Evolutionary conservation across 2,329 filamentous ascomycete species (phyloP).

Genomic region (Seiridium unicorne): DNA sequence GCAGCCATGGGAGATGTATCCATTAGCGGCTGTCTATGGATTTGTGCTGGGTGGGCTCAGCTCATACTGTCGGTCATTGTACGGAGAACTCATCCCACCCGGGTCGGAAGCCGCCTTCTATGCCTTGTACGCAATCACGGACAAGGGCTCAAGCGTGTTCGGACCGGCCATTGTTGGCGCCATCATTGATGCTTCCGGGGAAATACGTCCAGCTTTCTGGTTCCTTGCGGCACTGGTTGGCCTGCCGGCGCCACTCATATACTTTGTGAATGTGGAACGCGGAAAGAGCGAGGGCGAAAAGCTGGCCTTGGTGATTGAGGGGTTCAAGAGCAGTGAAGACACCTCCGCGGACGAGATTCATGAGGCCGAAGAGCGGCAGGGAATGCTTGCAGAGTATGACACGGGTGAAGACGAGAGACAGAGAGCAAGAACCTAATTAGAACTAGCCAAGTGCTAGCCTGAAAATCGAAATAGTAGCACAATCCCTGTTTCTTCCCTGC

Average conservation of each 20-base stretch:
- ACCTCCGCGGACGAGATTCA: slow-evolving; percentile 13
- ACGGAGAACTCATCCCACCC: slow-evolving; percentile 88
- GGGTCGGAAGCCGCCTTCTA: slow-evolving; percentile 96
- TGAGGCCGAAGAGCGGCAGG: slow-evolving; percentile 27
- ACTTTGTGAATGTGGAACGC: slow-evolving; percentile 79
- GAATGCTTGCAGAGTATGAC: slow-evolving; percentile 34
- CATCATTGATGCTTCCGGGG: slow-evolving; percentile 81
- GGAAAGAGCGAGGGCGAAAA: slow-evolving; percentile 68
- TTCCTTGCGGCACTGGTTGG: slow-evolving; percentile 86
- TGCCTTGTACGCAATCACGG: slow-evolving; percentile 93
- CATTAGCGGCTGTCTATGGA: slow-evolving; percentile 85
- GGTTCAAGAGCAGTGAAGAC: slow-evolving; percentile 36
- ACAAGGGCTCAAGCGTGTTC: slow-evolving; percentile 93
- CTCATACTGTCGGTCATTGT: slow-evolving; percentile 88
- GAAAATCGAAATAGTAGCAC: too few species aligned
- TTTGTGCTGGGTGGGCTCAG: slow-evolving; percentile 91
- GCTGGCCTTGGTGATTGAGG: slow-evolving; percentile 60
- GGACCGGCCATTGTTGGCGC: slow-evolving; percentile 90
- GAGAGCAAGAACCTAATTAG: background rate
- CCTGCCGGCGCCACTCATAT: slow-evolving; percentile 80
- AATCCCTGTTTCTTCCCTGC: too few species aligned
- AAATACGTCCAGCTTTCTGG: slow-evolving; percentile 85
- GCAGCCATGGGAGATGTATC: slow-evolving; percentile 96
- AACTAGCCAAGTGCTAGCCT: background rate
- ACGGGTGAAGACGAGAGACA: slow-evolving; percentile 25